Evolutionary conservation across 345 rosid genomes (phyloP), one percentile per base, ranked within the genome.

Genomic region (Capsella bursapastoris): DNA sequence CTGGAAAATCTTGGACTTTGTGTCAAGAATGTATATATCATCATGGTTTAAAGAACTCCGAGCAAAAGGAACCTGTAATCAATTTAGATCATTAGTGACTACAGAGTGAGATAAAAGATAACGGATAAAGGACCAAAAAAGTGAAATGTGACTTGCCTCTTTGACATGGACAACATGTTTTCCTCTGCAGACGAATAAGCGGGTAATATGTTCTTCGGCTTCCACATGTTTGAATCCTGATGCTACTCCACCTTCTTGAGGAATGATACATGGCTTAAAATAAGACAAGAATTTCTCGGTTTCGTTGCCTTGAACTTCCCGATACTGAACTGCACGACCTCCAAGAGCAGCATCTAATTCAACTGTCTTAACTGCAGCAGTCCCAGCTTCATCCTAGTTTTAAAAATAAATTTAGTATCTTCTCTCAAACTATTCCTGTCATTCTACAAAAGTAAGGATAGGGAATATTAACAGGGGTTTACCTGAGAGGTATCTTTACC

Each of bases 311-410:
- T 95, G 99, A 51, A 84, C 87, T 88, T 95, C 99, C 78, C 99
- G 92, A 80, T 92, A 95, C 76, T 95, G 99, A 62, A 95, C 98
- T 34, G 98, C 99, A 78, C 96, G 98, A 38, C 99, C 99, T 78
- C 99, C 99, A 53, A 95, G 97, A 64, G 96, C 94, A 55, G 99
- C 99, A 88, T 95, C 99, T 50, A 95, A 80, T 81, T 95, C 99
- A 78, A 95, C 94, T 44, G 98, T 95, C 83, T 95, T 95, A 76
- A 89, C 82, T 62, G 97, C 97, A 66, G 99, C 98, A 56, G 87
- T 81, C 68, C 99, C 98, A 40, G 97, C 90, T 85, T 95, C 98
- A 74, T 95, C 98, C 99, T 94, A 82, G 68, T 47, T 55, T 25
- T 40, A 12, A 5, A 1, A 2, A 12, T 5, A 34, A 9, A 41